phyloP scores from a whole-genome alignment of 1,284 basidiomycete genomes.

The Sanghuangporus weigelae region DNA sequence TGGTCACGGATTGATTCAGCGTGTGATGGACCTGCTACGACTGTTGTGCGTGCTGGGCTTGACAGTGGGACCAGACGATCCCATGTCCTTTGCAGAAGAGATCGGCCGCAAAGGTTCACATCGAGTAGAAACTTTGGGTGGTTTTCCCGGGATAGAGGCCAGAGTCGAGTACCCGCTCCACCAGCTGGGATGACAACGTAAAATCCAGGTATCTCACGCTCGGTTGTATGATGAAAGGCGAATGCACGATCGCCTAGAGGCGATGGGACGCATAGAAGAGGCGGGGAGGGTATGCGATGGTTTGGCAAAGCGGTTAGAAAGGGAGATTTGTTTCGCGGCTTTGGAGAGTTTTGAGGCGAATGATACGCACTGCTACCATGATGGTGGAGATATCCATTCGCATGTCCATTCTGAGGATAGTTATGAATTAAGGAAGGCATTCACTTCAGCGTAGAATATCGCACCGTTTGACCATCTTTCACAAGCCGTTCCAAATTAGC shows the following conservation, averaged over 20 bases:
- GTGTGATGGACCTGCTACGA: conserved; percentile 75
- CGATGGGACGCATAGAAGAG: conserved; percentile 35
- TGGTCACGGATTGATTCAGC: conserved; percentile 65
- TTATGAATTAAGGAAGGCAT: background rate
- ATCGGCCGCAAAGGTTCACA: conserved; percentile 74
- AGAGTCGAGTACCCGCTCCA: conserved; percentile 78
- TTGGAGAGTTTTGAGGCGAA: conserved; percentile 69
- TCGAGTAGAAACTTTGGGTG: conserved; percentile 83
- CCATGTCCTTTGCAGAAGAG: conserved; percentile 81
- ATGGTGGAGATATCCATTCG: conserved; percentile 18
- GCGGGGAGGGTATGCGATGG: conserved; percentile 37
- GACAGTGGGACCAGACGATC: conserved; percentile 75
- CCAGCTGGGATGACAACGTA: conserved; percentile 84
- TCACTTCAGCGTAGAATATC: conserved; percentile 20
- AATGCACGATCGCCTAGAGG: conserved; percentile 61
- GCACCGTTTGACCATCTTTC: conserved; percentile 57
- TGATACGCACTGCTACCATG: conserved; percentile 32
- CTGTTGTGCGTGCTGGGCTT: conserved; percentile 63
- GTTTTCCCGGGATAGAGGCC: conserved; percentile 76
- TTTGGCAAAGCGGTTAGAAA: conserved; percentile 54
- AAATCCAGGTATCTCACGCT: conserved; percentile 74
- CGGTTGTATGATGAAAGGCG: conserved; percentile 36
- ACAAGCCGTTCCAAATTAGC: conserved; percentile 68
- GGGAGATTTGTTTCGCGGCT: conserved; percentile 62
- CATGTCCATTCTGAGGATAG: background rate